phyloP scores from a whole-genome alignment of 139 green algal species.

The Tetradesmus lagerheimii region DNA sequence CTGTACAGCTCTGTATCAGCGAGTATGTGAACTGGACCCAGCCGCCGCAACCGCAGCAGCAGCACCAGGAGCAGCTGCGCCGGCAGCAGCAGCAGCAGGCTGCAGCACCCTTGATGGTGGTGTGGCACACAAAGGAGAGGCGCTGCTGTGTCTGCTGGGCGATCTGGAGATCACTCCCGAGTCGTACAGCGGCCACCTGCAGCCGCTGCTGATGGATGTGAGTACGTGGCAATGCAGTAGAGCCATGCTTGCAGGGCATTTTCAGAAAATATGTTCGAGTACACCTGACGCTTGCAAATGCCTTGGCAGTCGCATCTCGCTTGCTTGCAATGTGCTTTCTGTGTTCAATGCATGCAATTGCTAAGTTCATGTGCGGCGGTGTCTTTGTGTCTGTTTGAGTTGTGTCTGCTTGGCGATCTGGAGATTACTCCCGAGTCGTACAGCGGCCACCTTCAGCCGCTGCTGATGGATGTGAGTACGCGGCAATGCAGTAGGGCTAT shows the following conservation, averaged over 20 bases:
- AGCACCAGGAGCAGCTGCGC: background rate
- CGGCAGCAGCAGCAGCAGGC: background rate
- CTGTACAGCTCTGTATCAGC: conserved; percentile 38
- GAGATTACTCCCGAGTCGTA: conserved; percentile 9
- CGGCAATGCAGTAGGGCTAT: background rate
- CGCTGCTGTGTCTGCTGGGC: conserved; percentile 4
- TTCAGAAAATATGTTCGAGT: no score
- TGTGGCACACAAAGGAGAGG: conserved; percentile 24
- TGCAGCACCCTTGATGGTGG: background rate
- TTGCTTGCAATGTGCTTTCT: no score
- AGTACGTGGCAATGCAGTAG: background rate
- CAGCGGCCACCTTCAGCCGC: conserved; percentile 13
- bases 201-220: conserved; percentile 19
- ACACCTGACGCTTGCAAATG: no score
- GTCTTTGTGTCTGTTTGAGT: no score
- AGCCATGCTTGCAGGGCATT: no score
- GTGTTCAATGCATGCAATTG: no score
- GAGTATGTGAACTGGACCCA: conserved; percentile 10
- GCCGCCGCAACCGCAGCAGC: background rate
- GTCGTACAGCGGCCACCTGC: background rate
- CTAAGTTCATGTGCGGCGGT: no score
- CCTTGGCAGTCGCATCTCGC: no score
- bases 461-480: conserved; percentile 30
- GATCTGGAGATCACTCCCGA: conserved; percentile 31
- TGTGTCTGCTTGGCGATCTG: conserved; percentile 14